Evolutionary conservation across 148 eudicot genomes (phyloP), one percentile per base, ranked within the genome.

Genomic region (Rheum nobile): DNA sequence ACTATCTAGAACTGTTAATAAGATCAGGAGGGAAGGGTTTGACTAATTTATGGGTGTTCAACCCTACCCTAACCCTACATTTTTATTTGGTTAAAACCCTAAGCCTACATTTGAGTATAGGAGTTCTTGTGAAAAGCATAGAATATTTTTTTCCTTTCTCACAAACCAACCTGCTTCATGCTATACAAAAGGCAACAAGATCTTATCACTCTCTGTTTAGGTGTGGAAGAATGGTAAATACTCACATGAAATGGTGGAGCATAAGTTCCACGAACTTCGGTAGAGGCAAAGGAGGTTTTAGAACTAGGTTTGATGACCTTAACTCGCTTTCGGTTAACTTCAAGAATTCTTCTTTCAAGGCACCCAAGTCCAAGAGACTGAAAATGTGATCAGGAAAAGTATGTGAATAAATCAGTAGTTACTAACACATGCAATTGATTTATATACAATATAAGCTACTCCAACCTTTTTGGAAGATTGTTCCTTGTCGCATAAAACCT

Each of bases 231-330:
- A 3, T 34, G 32, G 10, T 50, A 77, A 44, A 74, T 29, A 79
- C 96, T 82, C 83, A 95, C 99, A 81, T 95, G 99, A 84, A 95
- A 95, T 13, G 99, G 99, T 32, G 99, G 99, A 74, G 97, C 85
- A 81, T 95, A 95, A 72, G 59, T 87, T 80, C 99, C 97, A 67
- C 99, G 99, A 78, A 95, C 84, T 80, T 95, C 99, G 50, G 99
- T 95, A 0, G 86, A 79, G 6, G 99, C 92, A 78, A 95, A 95
- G 9, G 99, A 90, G 72, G 99, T 95, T 76, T 95, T 95, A 57
- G 99, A 90, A 54, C 94, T 96, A 79, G 99, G 99, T 82, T 90
- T 95, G 46, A 95, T 89, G 74, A 95, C 96, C 80, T 95, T 95
- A 72, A 88, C 87, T 78, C 96, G 82, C 85, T 95, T 95, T 77